Percentiles rank a stretch among this genome's conserved stretches.
Conservation (phyloP, 73 alveolate genomes). For the Uronychia binucleata region DNA sequence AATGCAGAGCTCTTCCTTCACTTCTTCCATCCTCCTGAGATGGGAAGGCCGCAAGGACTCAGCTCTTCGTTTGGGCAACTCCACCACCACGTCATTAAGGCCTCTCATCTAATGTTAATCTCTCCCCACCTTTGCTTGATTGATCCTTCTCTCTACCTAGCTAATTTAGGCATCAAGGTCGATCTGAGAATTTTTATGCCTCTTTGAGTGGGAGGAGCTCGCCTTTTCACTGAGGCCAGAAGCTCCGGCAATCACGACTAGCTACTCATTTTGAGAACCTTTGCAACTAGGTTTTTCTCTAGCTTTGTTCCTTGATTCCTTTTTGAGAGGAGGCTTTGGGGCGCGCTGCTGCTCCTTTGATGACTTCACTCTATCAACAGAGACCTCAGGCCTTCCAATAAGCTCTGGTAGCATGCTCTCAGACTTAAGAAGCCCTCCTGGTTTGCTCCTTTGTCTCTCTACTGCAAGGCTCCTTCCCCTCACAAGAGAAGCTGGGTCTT, state of each 20-base stretch:
- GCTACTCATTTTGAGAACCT: no score
- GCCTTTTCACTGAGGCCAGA: no score
- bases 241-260: no score
- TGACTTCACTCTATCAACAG: not conserved
- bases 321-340: no score
- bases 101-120: not conserved
- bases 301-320: not conserved
- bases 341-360: no score
- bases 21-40: not conserved
- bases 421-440: not conserved
- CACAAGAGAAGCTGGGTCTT: no score
- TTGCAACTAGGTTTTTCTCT: no score
- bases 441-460: not conserved
- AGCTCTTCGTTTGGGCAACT: not conserved
- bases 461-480: not conserved
- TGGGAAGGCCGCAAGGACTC: not conserved
- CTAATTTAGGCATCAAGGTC: not conserved
- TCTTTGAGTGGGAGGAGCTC: no score
- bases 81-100: no score
- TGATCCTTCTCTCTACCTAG: not conserved
- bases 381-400: not conserved
- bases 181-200: no score
- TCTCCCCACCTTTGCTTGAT: not conserved
- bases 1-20: not conserved
- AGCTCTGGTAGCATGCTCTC: not conserved